Percentiles rank a stretch among this genome's conserved stretches.
Conservation (phyloP, 805 yeast genomes). For the Ogataea angusta region DNA sequence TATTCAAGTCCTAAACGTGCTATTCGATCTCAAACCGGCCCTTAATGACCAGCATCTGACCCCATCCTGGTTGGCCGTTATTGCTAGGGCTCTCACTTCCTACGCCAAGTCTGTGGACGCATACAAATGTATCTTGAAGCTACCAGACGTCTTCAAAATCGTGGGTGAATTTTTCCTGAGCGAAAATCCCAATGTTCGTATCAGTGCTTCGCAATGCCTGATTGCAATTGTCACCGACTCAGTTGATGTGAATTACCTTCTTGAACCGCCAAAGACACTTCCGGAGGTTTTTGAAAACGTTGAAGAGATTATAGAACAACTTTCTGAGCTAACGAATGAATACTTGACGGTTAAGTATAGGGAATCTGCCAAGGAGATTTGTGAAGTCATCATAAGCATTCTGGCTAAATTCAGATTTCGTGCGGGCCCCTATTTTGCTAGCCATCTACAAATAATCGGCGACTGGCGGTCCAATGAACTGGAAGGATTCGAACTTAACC, state of each 20-base stretch:
- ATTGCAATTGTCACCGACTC: conserved; percentile 72
- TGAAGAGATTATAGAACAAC: conserved; percentile 48
- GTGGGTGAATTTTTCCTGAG: conserved; percentile 67
- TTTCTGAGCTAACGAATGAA: conserved; percentile 51
- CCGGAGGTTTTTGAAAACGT: conserved; percentile 51
- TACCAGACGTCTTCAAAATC: conserved; percentile 54
- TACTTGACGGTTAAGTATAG: conserved; percentile 72
- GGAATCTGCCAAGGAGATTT: conserved; percentile 68
- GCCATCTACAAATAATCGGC: conserved; percentile 70
- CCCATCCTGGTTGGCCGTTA: conserved; percentile 93
- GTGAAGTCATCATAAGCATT: conserved; percentile 62
- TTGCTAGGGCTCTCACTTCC: conserved; percentile 72
- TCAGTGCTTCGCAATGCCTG: conserved; percentile 82
- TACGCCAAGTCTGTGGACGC: conserved; percentile 49
- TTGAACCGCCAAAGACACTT: conserved; percentile 50
- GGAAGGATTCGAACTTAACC: conserved; percentile 61
- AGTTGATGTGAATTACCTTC: conserved; percentile 56
- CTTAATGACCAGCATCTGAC: conserved; percentile 79
- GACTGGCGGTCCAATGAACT: conserved; percentile 80
- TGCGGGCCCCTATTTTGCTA: conserved; percentile 66
- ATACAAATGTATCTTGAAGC: conserved; percentile 47
- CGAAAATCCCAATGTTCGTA: conserved; percentile 58
- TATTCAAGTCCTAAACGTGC: conserved; percentile 59
- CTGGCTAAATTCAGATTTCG: conserved; percentile 62
- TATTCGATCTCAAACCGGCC: conserved; percentile 79